phyloP scores from a whole-genome alignment of 2,329 filamentous ascomycete species.

The Diaporthe nobilis region DNA sequence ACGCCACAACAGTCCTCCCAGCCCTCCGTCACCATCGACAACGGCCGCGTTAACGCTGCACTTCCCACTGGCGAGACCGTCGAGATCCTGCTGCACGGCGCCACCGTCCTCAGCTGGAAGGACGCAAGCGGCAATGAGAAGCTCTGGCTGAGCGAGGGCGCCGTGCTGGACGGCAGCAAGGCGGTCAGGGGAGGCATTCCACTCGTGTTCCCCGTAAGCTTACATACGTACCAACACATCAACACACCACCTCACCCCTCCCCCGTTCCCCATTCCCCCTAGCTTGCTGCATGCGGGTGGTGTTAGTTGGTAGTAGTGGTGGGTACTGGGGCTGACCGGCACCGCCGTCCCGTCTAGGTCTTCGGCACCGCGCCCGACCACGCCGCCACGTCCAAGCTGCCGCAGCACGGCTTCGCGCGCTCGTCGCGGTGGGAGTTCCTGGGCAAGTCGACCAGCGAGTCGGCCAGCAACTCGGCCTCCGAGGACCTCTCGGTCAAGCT shows the following conservation, averaged over 20 bases:
- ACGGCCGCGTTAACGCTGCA: constrained; percentile 81
- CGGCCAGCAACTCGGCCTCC: constrained; percentile 48
- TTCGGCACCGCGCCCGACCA: constrained; percentile 87
- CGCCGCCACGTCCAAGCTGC: constrained; percentile 82
- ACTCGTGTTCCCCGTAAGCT: constrained; percentile 88
- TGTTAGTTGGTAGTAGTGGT: not conserved
- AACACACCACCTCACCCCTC: not conserved
- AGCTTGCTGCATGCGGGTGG: constrained; percentile 17
- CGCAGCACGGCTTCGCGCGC: constrained; percentile 96
- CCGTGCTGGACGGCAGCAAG: constrained; percentile 88
- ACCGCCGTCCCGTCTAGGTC: constrained; percentile 73
- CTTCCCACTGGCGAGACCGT: constrained; percentile 90
- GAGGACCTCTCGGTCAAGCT: constrained; percentile 85
- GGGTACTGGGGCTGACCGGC: constrained; percentile 7
- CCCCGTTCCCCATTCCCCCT: not conserved
- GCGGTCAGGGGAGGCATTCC: constrained; percentile 93
- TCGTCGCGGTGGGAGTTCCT: constrained; percentile 94
- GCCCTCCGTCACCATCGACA: constrained; percentile 80
- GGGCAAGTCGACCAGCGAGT: constrained; percentile 84
- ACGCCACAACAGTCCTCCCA: constrained; percentile 82
- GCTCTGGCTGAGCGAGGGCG: constrained; percentile 86
- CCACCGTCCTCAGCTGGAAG: constrained; percentile 95
- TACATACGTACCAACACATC: not conserved
- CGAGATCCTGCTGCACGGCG: constrained; percentile 89
- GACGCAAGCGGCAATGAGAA: constrained; percentile 83